These are phyloP conservation scores for Penicillium glabrum DNA, from an alignment of 2,329 filamentous ascomycete species.

Conservation along the genomic window DNA sequence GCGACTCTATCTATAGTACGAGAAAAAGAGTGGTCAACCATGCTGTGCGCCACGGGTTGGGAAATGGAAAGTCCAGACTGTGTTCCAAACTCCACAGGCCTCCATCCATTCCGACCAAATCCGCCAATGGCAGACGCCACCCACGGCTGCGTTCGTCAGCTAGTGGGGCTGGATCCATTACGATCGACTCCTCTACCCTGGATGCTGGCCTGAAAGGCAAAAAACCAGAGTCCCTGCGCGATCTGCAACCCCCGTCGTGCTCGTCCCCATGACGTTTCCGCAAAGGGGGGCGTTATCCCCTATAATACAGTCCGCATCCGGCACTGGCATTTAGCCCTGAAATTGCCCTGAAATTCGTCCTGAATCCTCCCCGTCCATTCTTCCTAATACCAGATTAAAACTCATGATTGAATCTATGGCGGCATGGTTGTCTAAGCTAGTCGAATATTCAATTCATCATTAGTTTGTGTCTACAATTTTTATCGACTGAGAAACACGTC, in stretches of 20 bases:
- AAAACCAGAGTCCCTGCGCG: constrained; percentile 8
- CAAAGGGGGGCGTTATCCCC: constrained; percentile 15
- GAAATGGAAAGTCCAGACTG: constrained; percentile 11
- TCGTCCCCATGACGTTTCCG: constrained; percentile 25
- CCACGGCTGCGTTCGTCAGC: constrained; percentile 22
- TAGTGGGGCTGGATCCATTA: constrained; percentile 22
- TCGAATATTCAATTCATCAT: neutral
- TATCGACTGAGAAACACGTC: neutral
- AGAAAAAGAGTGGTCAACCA: neutral
- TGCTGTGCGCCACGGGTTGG: neutral
- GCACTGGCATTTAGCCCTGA: constrained; percentile 1
- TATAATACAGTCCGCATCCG: constrained; percentile 24
- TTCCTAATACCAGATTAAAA: neutral
- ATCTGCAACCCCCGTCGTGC: constrained; percentile 11
- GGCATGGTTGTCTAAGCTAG: constrained; percentile 18
- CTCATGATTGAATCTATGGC: constrained; percentile 5
- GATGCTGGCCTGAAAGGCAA: constrained; percentile 10
- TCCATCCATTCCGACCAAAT: constrained; percentile 11
- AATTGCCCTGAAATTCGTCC: constrained; percentile 7
- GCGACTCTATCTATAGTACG: neutral
- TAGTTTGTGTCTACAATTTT: neutral
- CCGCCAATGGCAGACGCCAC: constrained; percentile 12
- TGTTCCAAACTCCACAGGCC: constrained; percentile 5
- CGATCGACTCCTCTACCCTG: constrained; percentile 20
- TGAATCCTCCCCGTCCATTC: constrained; percentile 2